These are phyloP conservation scores for Pseudoneurospora amorphoporcata DNA, from an alignment of 495 filamentous ascomycete genomes.

Conservation along the genomic window DNA sequence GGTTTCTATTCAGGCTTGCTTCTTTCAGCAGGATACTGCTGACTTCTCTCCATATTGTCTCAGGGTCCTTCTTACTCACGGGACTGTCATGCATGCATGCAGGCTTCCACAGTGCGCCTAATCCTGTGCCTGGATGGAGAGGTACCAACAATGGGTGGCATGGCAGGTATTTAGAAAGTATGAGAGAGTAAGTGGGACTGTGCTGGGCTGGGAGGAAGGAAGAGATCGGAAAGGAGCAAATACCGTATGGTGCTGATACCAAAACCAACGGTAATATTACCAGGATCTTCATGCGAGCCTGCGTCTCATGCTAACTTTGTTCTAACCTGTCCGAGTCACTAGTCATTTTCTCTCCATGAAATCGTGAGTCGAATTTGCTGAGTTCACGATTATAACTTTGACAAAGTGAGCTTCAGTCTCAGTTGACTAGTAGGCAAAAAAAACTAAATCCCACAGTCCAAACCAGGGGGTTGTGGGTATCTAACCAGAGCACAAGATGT, in stretches of 20 bases:
- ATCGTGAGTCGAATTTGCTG: background rate
- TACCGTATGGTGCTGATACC: background rate
- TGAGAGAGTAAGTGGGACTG: background rate
- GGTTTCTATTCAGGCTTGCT: background rate
- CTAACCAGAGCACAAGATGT: background rate
- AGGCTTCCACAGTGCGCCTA: background rate
- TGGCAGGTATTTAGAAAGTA: background rate
- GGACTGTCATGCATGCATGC: background rate
- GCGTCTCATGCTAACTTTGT: background rate
- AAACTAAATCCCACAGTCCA: background rate
- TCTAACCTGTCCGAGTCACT: background rate
- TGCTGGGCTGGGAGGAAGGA: background rate
- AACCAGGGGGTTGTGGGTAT: background rate
- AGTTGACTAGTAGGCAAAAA: background rate
- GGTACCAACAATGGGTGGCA: background rate
- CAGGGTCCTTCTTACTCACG: background rate
- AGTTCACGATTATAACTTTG: background rate
- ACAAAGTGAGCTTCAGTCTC: background rate
- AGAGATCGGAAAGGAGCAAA: too few species aligned
- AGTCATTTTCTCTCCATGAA: background rate
- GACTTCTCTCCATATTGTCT: background rate
- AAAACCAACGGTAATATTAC: background rate
- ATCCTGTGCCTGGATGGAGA: background rate
- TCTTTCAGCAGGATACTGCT: background rate
- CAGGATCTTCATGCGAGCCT: background rate